A percentile compares a stretch with the other conserved stretches of the same genome.
These are phyloP conservation scores for Paraphoma chrysanthemicola DNA, from an alignment of 2,329 filamentous ascomycete species.

Conservation along the genomic window DNA sequence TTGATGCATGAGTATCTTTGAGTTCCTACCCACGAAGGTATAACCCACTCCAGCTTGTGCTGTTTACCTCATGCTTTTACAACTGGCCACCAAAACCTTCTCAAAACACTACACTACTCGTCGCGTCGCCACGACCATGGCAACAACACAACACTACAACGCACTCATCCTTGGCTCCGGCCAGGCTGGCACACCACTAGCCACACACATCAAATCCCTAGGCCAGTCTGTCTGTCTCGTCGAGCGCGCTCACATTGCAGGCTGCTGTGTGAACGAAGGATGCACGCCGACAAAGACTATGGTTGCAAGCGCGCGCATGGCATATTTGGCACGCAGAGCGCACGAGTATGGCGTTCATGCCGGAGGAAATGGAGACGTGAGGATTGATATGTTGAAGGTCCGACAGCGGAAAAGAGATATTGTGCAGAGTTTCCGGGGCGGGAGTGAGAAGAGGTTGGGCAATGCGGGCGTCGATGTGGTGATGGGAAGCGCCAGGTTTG, in stretches of 20 bases:
- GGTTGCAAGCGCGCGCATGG: slow-evolving; percentile 60
- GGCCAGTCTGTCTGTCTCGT: slow-evolving; percentile 56
- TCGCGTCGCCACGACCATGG: background rate
- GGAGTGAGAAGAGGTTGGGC: slow-evolving; percentile 54
- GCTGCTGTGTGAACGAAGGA: slow-evolving; percentile 63
- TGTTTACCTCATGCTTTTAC: background rate
- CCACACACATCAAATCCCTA: slow-evolving; percentile 55
- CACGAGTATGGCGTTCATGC: slow-evolving; percentile 55
- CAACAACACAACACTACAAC: slow-evolving; percentile 40
- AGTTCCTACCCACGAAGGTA: background rate
- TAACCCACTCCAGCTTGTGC: background rate
- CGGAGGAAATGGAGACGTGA: slow-evolving; percentile 28
- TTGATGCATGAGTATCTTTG: background rate
- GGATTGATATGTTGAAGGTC: slow-evolving; percentile 58
- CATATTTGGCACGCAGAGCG: slow-evolving; percentile 54
- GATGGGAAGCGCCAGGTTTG: slow-evolving; percentile 56
- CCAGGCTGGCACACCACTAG: slow-evolving; percentile 60
- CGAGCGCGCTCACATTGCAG: slow-evolving; percentile 59
- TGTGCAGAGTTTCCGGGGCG: slow-evolving; percentile 57
- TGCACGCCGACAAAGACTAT: slow-evolving; percentile 66
- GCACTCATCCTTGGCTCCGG: slow-evolving; percentile 61
- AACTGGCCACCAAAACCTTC: background rate
- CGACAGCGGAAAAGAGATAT: slow-evolving; percentile 62
- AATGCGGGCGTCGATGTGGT: slow-evolving; percentile 54
- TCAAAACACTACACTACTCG: background rate